Percentiles rank a stretch among this genome's conserved stretches.
phyloP scores from a whole-genome alignment of 495 filamentous ascomycete genomes.

The Wilcoxina mikolae region DNA sequence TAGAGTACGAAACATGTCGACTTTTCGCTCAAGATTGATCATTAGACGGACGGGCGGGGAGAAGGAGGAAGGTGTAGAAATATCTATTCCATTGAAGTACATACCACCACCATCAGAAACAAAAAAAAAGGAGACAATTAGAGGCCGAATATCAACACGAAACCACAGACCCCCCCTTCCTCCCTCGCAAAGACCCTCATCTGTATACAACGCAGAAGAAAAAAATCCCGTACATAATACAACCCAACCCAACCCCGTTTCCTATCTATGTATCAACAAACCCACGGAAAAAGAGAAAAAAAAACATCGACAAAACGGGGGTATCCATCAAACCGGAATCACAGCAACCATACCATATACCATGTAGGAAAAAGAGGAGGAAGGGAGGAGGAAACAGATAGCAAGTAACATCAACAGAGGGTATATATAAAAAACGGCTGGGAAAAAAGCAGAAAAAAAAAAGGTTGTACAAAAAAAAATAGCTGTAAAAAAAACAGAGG shows the following conservation, averaged over 20 bases:
- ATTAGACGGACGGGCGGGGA: constrained; percentile 15
- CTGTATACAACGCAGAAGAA: too few species aligned
- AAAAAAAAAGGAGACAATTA: constrained; percentile 1
- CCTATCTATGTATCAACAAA: not conserved
- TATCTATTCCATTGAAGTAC: not conserved
- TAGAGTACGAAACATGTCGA: constrained; percentile 69
- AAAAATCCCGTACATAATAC: not conserved
- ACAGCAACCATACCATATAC: not conserved
- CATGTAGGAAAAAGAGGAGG: too few species aligned
- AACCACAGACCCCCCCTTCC: constrained; percentile 8
- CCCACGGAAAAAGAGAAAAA: constrained; percentile 10
- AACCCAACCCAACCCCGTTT: not conserved
- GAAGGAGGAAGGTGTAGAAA: not conserved
- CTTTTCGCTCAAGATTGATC: constrained; percentile 81
- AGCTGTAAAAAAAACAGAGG: not conserved
- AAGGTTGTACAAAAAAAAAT: not conserved
- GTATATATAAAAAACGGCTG: not conserved
- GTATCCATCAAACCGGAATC: constrained; percentile 7
- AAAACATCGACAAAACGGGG: constrained; percentile 14
- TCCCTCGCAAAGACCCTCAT: too few species aligned
- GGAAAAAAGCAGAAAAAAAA: not conserved
- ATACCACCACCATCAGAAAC: not conserved
- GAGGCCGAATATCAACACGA: constrained; percentile 7
- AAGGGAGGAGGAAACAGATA: not conserved
- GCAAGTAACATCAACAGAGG: not conserved